Percentiles rank a stretch among this genome's conserved stretches.
Conservation (phyloP, 208 protist genomes). For the Vickermania ingenoplastis region DNA sequence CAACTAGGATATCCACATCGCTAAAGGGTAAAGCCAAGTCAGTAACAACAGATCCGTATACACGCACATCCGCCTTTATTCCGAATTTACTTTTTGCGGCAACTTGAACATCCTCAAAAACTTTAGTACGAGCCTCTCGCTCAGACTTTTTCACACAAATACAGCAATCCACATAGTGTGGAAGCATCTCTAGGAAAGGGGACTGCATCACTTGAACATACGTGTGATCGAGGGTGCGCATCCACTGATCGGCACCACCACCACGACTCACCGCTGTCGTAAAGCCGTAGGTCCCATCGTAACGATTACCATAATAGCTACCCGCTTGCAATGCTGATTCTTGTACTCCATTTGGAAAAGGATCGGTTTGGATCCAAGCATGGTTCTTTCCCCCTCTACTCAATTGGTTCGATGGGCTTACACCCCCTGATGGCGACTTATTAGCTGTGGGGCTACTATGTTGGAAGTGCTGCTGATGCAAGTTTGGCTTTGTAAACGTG, state of each 20-base stretch:
- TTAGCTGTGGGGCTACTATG: too few species aligned
- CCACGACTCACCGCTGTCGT: too few species aligned
- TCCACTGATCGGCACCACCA: too few species aligned
- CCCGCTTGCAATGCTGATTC: too few species aligned
- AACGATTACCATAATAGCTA: too few species aligned
- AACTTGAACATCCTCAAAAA: slow-evolving; percentile 51
- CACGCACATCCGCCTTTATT: slow-evolving; percentile 29
- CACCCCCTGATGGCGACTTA: neutral
- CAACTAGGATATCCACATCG: slow-evolving; percentile 77
- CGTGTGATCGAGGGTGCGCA: neutral
- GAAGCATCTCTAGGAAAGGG: slow-evolving; percentile 30
- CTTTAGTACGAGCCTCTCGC: slow-evolving; percentile 26
- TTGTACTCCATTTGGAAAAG: too few species aligned
- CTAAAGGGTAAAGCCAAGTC: slow-evolving; percentile 65
- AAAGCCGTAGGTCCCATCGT: too few species aligned
- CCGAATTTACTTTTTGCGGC: slow-evolving; percentile 27
- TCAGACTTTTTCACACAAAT: slow-evolving; percentile 36
- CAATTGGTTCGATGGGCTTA: neutral
- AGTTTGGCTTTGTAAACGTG: neutral
- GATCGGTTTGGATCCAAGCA: neutral
- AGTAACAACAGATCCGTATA: slow-evolving; percentile 73
- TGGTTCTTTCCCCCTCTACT: neutral
- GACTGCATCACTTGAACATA: neutral
- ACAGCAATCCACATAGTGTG: slow-evolving; percentile 52
- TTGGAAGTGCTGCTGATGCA: neutral